phyloP scores from a whole-genome alignment of 805 yeast species.

The Ogataea pilisensis region DNA sequence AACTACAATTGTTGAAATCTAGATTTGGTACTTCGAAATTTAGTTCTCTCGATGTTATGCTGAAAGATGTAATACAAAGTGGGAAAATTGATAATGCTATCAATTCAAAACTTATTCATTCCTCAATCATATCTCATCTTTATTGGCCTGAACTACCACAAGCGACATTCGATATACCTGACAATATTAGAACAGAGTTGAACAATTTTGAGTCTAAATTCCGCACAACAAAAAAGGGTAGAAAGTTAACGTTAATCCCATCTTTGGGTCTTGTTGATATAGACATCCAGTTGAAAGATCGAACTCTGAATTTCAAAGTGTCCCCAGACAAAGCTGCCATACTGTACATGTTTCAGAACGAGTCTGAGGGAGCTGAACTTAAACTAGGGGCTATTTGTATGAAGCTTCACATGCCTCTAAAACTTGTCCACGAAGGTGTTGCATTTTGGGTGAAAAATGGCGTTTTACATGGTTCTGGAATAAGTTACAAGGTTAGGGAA shows the following conservation, averaged over 20 bases:
- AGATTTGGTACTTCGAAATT: constrained; percentile 68
- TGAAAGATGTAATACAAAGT: constrained; percentile 64
- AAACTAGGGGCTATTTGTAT: constrained; percentile 32
- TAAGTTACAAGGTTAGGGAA: constrained; percentile 41
- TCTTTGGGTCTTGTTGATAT: constrained; percentile 60
- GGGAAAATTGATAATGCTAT: constrained; percentile 38
- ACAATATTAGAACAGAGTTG: constrained; percentile 36
- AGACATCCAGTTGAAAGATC: constrained; percentile 51
- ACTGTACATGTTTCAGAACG: constrained; percentile 27
- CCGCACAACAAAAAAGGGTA: constrained; percentile 45
- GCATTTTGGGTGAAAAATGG: constrained; percentile 62
- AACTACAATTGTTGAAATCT: constrained; percentile 51
- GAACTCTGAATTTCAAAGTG: constrained; percentile 39
- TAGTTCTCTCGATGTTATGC: constrained; percentile 77
- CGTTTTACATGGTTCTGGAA: constrained; percentile 42
- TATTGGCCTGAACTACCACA: constrained; percentile 71
- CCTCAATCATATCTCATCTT: constrained; percentile 66
- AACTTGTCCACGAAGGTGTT: constrained; percentile 37
- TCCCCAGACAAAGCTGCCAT: constrained; percentile 69
- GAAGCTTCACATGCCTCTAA: constrained; percentile 39
- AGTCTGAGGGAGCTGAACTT: constrained; percentile 19
- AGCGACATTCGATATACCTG: constrained; percentile 48
- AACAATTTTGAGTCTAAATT: constrained; percentile 40
- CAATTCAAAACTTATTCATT: constrained; percentile 36
- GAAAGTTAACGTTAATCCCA: constrained; percentile 54